Percentiles rank a stretch among this genome's conserved stretches.
Evolutionary conservation across 208 protist species (phyloP).

Genomic region (Plasmodiophora brassicae): DNA sequence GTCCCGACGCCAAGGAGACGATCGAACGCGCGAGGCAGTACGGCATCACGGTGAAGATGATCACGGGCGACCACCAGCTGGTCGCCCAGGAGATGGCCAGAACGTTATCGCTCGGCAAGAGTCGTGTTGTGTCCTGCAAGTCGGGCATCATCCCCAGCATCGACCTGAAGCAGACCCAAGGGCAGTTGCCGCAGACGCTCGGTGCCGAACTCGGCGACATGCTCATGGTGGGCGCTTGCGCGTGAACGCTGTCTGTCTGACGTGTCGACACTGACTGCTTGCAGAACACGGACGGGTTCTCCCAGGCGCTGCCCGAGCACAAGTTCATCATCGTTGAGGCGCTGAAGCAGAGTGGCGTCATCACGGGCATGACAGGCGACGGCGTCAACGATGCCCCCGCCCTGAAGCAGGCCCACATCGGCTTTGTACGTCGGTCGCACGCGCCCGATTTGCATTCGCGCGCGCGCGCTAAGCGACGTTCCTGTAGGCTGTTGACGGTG

Average conservation of each 20-base stretch:
- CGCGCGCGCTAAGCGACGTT: neutral
- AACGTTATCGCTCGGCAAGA: neutral
- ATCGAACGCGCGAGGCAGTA: conserved; percentile 18
- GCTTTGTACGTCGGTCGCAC: too few relatives aligned
- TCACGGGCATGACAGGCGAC: conserved; percentile 89
- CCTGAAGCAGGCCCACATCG: conserved; percentile 87
- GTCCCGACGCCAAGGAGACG: neutral
- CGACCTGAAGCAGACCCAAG: neutral
- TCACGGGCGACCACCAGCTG: conserved; percentile 42
- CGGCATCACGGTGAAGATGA: conserved; percentile 50
- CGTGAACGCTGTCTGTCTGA: neutral
- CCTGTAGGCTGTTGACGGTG: conserved; percentile 76
- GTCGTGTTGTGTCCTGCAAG: neutral
- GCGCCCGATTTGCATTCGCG: conserved; percentile 43
- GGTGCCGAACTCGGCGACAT: neutral
- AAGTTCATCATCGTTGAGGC: conserved; percentile 41
- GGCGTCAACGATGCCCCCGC: conserved; percentile 89
- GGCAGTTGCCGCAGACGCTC: neutral
- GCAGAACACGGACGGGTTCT: conserved; percentile 32
- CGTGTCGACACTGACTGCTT: neutral
- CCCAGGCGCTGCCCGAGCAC: conserved; percentile 44
- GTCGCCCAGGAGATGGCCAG: conserved; percentile 38
- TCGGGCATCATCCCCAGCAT: neutral
- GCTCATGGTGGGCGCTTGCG: neutral
- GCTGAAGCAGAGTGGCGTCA: conserved; percentile 29